phyloP scores from a whole-genome alignment of 768 basidiomycete genomes.

The Rhodotorula kratochvilovae region DNA sequence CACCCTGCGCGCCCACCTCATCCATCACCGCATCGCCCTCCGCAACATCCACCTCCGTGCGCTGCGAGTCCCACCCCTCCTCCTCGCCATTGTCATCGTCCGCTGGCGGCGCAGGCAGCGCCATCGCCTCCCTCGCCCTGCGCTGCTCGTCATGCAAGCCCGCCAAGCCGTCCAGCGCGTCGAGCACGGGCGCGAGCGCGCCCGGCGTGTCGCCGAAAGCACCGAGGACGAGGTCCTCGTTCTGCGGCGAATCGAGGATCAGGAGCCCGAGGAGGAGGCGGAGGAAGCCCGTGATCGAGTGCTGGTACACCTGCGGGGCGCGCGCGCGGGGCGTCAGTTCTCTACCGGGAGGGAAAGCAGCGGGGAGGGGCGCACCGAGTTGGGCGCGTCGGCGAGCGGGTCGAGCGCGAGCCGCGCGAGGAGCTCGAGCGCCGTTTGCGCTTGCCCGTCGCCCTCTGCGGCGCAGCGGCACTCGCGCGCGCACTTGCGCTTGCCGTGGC shows the following conservation, averaged over 20 bases:
- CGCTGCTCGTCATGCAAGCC: slow-evolving; percentile 23
- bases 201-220: not conserved
- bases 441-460: not conserved
- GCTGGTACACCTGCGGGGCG: slow-evolving; percentile 11
- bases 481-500: slow-evolving; percentile 10
- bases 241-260: slow-evolving; percentile 20
- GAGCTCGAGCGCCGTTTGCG: not conserved
- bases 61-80: not conserved
- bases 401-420: slow-evolving; percentile 21
- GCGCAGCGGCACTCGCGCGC: slow-evolving; percentile 4
- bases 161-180: slow-evolving; percentile 31
- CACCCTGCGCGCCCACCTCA: not conserved
- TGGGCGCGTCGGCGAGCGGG: slow-evolving; percentile 17
- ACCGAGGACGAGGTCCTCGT: slow-evolving; percentile 20
- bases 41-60: not conserved
- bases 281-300: slow-evolving; percentile 28
- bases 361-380: slow-evolving; percentile 20
- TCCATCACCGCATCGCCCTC: not conserved
- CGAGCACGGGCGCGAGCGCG: slow-evolving; percentile 3
- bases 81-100: not conserved
- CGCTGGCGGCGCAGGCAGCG: not conserved
- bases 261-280: slow-evolving; percentile 30
- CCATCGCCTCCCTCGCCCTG: not conserved
- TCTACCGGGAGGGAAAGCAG: too few relatives aligned
- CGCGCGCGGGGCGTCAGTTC: not conserved